Evolutionary conservation across 2,329 filamentous ascomycete species (phyloP).

Genomic region (Aspergillus unguis): DNA sequence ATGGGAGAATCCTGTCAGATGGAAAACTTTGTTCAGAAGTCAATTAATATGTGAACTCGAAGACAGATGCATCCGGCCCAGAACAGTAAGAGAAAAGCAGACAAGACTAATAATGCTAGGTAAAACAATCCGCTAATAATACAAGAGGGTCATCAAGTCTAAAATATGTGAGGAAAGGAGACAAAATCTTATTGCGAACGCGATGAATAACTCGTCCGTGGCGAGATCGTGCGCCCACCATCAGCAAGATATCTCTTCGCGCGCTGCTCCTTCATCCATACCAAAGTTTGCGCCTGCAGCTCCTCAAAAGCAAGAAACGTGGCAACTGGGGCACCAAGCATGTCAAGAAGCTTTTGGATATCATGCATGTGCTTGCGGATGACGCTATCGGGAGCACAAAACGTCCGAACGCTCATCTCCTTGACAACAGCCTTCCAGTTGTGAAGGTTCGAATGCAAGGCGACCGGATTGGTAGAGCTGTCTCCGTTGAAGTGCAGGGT

Average conservation of each 20-base stretch:
- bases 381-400: slow-evolving; percentile 49
- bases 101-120: neutral
- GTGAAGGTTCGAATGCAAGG: slow-evolving; percentile 46
- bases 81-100: neutral
- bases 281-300: slow-evolving; percentile 33
- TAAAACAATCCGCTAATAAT: neutral
- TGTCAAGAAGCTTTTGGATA: slow-evolving; percentile 47
- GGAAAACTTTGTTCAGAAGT: neutral
- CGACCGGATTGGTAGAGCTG: slow-evolving; percentile 37
- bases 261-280: slow-evolving; percentile 33
- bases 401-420: slow-evolving; percentile 50
- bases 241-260: slow-evolving; percentile 17
- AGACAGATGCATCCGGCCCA: neutral
- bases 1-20: neutral
- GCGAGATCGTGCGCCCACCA: neutral
- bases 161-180: neutral
- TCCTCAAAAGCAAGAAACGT: slow-evolving; percentile 40
- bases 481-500: slow-evolving; percentile 47
- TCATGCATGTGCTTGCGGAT: slow-evolving; percentile 51
- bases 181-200: neutral
- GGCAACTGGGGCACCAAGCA: slow-evolving; percentile 45
- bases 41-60: neutral
- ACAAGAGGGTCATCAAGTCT: neutral
- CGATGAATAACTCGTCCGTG: slow-evolving; percentile 1
- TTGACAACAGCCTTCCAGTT: slow-evolving; percentile 49